phyloP scores from a whole-genome alignment of 305 asterid species.

The Rubia balearica region DNA sequence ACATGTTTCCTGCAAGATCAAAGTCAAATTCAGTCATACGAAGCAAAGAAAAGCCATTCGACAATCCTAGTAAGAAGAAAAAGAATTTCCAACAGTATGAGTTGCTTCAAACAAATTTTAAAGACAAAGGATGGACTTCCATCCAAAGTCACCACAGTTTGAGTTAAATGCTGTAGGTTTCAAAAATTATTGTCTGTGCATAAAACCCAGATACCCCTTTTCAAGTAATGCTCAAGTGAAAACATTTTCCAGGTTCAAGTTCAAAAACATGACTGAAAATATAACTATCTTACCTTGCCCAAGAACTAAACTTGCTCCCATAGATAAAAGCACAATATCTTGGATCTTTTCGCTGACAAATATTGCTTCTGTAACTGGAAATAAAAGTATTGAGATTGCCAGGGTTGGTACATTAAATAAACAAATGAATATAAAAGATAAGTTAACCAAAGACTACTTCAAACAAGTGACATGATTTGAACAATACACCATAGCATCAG shows the following conservation, averaged over 20 bases:
- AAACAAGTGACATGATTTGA: neutral
- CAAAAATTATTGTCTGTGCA: neutral
- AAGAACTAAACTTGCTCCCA: conserved; percentile 57
- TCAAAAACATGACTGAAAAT: neutral
- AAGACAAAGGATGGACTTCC: neutral
- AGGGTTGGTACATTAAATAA: conserved; percentile 11
- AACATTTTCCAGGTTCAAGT: neutral
- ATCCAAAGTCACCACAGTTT: neutral
- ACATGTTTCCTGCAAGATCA: conserved; percentile 48
- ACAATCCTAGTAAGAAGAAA: neutral
- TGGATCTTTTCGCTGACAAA: conserved; percentile 71
- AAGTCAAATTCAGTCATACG: conserved; percentile 9
- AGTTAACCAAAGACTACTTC: neutral
- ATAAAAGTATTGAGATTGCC: conserved; percentile 8
- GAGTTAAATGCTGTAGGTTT: neutral
- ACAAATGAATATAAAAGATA: neutral
- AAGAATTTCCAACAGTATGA: neutral
- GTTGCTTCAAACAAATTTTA: neutral
- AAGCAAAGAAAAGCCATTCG: conserved; percentile 9
- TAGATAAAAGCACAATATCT: conserved; percentile 56
- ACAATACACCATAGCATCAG: too few species aligned
- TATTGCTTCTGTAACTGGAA: conserved; percentile 54
- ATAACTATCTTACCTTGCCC: conserved; percentile 59
- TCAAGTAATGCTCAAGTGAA: neutral
- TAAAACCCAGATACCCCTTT: neutral